phyloP scores from a whole-genome alignment of 2,329 filamentous ascomycete species.

The Sclerotinia subarctica region DNA sequence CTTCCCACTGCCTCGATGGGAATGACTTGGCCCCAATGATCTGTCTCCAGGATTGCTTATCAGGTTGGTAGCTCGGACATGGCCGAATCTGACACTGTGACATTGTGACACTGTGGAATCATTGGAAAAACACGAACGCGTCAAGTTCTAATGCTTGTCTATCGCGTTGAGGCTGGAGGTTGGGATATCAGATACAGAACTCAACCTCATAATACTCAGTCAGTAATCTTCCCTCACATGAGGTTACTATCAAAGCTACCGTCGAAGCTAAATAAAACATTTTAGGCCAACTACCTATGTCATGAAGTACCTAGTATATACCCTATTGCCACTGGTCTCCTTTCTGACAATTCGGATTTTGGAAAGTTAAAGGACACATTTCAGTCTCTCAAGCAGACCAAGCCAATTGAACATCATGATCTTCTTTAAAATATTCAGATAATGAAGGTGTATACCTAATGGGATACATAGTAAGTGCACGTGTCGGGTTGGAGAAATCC shows the following conservation, averaged over 20 bases:
- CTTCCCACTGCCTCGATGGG: background rate
- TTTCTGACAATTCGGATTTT: slow-evolving; percentile 32
- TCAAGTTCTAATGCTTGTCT: background rate
- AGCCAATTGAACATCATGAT: background rate
- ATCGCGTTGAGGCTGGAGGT: background rate
- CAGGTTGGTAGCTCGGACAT: slow-evolving; percentile 2
- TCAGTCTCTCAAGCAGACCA: slow-evolving; percentile 28
- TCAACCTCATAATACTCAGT: background rate
- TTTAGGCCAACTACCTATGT: background rate
- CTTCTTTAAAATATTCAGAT: background rate
- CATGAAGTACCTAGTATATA: too few species aligned
- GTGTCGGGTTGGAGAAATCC: background rate
- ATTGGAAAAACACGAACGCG: slow-evolving; percentile 1
- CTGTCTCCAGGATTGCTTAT: slow-evolving; percentile 10
- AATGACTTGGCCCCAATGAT: slow-evolving; percentile 1
- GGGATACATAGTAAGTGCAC: too few species aligned
- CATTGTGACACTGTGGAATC: background rate
- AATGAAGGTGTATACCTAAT: background rate
- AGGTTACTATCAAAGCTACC: background rate
- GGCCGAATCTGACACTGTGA: background rate
- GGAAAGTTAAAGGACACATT: slow-evolving; percentile 32
- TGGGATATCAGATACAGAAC: background rate
- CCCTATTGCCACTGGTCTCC: slow-evolving; percentile 21
- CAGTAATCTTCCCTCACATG: too few species aligned
- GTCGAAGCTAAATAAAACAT: background rate